A percentile compares a stretch with the other conserved stretches of the same genome.
These are phyloP conservation scores for Solanum ossicruentum DNA, from an alignment of 257 asterid species.

Conservation along the genomic window DNA sequence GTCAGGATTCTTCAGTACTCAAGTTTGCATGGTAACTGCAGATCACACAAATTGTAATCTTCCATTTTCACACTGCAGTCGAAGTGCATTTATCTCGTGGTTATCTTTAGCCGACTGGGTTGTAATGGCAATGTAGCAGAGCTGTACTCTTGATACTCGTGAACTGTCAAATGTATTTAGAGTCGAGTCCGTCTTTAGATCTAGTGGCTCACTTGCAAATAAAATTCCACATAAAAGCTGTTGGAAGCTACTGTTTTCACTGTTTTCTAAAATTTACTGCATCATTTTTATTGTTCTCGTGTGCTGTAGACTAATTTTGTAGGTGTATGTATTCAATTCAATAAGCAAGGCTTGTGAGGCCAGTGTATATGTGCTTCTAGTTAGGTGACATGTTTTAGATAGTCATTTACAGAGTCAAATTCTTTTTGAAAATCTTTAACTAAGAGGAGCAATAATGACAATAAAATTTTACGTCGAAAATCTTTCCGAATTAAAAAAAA, in stretches of 20 bases:
- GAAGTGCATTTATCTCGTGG: not conserved
- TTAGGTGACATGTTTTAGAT: not conserved
- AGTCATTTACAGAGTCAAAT: not conserved
- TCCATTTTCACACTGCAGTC: not conserved
- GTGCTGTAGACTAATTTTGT: not conserved
- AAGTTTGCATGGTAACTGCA: not conserved
- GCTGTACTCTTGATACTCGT: not conserved
- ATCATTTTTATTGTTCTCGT: not conserved
- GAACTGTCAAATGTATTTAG: not conserved
- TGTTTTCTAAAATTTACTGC: not conserved
- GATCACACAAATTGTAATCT: not conserved
- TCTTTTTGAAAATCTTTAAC: not conserved
- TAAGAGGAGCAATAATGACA: no score
- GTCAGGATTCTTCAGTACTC: not conserved
- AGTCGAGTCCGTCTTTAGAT: not conserved
- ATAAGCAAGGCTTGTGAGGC: not conserved
- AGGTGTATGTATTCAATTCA: not conserved
- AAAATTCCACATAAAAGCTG: not conserved
- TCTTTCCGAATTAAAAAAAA: no score
- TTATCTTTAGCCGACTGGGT: not conserved
- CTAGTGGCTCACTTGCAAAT: not conserved
- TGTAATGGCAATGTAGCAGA: not conserved
- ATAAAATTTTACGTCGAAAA: no score
- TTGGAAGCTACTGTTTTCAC: not conserved
- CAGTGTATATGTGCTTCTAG: not conserved